A percentile compares a stretch with the other conserved stretches of the same genome.
phyloP scores from a whole-genome alignment of 2,329 filamentous ascomycete genomes.

The Ceratocystis colombiana region DNA sequence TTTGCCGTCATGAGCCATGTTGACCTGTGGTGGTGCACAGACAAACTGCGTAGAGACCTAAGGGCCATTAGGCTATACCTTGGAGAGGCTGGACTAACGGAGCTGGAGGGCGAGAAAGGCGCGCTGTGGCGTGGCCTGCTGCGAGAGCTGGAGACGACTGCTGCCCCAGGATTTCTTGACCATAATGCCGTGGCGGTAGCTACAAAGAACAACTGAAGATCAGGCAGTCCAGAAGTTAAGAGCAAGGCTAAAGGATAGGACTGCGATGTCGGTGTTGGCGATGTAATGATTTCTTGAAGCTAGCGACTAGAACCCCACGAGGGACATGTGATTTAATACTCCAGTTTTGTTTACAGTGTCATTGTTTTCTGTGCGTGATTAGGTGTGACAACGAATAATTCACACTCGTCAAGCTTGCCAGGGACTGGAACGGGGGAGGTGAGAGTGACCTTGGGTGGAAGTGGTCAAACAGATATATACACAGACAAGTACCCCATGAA shows the following conservation, averaged over 20 bases:
- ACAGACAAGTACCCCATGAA: too few species aligned
- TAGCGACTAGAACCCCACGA: not conserved
- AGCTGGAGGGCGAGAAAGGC: slow-evolving; percentile 26
- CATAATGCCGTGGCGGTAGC: not conserved
- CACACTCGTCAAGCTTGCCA: not conserved
- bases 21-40: slow-evolving; percentile 28
- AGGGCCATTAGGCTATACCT: slow-evolving; percentile 27
- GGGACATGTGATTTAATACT: not conserved
- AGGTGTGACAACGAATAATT: not conserved
- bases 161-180: not conserved
- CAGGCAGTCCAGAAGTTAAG: not conserved
- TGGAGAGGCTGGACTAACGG: slow-evolving; percentile 21
- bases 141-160: slow-evolving; percentile 26
- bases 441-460: not conserved
- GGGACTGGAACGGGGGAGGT: not conserved
- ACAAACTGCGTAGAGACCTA: slow-evolving; percentile 27
- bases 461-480: too few species aligned
- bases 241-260: not conserved
- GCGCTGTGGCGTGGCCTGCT: slow-evolving; percentile 28
- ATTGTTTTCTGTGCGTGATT: not conserved
- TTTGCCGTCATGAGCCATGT: slow-evolving; percentile 29
- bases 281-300: not conserved
- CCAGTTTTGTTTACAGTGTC: not conserved
- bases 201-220: not conserved
- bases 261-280: not conserved